A percentile compares a stretch with the other conserved stretches of the same genome.
Conservation (phyloP, 768 basidiomycete species). For the Lentinus tigrinus region DNA sequence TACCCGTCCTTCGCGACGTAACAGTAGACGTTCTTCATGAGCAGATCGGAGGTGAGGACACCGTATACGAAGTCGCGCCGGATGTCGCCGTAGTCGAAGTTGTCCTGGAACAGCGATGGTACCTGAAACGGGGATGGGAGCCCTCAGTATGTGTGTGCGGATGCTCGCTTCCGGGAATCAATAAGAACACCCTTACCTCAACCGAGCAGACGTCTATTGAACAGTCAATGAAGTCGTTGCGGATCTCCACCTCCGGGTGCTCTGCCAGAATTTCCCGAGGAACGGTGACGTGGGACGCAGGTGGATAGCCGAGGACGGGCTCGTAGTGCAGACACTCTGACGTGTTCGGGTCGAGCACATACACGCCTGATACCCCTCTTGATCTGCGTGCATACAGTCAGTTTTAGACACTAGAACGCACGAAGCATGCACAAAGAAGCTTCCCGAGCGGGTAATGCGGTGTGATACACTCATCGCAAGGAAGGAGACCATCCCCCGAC, state of each 20-base stretch:
- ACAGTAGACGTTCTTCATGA: conserved; percentile 93
- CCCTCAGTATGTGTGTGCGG: background rate
- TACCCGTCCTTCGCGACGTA: conserved; percentile 88
- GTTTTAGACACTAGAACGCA: too few relatives aligned
- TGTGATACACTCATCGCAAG: background rate
- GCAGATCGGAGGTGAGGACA: conserved; percentile 87
- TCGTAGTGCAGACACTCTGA: conserved; percentile 87
- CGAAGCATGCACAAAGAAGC: too few relatives aligned
- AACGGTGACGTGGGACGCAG: conserved; percentile 56
- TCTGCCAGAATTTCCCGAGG: conserved; percentile 74
- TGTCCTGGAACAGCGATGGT: conserved; percentile 95
- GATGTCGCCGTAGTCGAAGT: conserved; percentile 95
- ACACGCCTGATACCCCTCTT: conserved; percentile 71
- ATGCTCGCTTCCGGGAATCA: background rate
- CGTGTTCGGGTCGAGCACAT: conserved; percentile 73
- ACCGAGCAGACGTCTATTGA: conserved; percentile 93
- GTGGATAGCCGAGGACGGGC: conserved; percentile 68
- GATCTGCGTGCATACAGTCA: conserved; percentile 43
- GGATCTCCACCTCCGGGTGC: conserved; percentile 81
- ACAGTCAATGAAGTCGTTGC: conserved; percentile 86
- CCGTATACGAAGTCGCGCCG: conserved; percentile 93
- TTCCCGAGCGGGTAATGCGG: too few relatives aligned
- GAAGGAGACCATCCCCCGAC: too few relatives aligned
- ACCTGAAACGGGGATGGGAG: conserved; percentile 48
- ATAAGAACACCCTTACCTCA: conserved; percentile 54